A percentile compares a stretch with the other conserved stretches of the same genome.
Conservation (phyloP, 2,329 filamentous ascomycete species). For the Clonostachys sp. region DNA sequence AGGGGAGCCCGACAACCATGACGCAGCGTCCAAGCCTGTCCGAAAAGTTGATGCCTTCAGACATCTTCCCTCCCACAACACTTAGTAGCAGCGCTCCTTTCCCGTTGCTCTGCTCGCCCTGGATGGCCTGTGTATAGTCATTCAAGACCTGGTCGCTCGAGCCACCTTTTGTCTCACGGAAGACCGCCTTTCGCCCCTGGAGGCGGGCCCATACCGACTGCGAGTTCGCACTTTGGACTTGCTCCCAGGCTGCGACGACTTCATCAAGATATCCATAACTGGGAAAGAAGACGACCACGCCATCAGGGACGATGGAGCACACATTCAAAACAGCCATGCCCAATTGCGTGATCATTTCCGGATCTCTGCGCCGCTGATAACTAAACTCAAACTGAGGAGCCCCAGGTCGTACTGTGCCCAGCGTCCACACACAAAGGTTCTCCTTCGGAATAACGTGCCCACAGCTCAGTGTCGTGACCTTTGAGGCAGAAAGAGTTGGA, state of each 20-base stretch:
- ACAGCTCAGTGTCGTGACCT: slow-evolving; percentile 80
- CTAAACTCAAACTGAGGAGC: slow-evolving; percentile 75
- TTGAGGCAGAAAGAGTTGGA: slow-evolving; percentile 58
- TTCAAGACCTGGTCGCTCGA: slow-evolving; percentile 67
- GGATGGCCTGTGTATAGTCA: slow-evolving; percentile 67
- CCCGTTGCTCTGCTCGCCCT: slow-evolving; percentile 28
- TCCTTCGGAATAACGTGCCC: slow-evolving; percentile 86
- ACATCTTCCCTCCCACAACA: slow-evolving; percentile 91
- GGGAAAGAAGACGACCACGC: slow-evolving; percentile 91
- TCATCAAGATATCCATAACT: slow-evolving; percentile 87
- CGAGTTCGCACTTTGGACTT: slow-evolving; percentile 13
- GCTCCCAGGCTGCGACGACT: slow-evolving; percentile 61
- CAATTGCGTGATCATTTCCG: slow-evolving; percentile 66
- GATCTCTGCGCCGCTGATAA: slow-evolving; percentile 70
- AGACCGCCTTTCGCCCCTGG: slow-evolving; percentile 53
- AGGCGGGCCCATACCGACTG: slow-evolving; percentile 56
- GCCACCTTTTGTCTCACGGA: slow-evolving; percentile 50
- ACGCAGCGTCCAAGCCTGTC: slow-evolving; percentile 86
- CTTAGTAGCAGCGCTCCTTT: slow-evolving; percentile 78
- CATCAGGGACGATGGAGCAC: slow-evolving; percentile 74
- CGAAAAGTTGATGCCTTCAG: slow-evolving; percentile 97
- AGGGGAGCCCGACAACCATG: slow-evolving; percentile 86
- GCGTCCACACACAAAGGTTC: slow-evolving; percentile 74
- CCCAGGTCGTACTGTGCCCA: slow-evolving; percentile 41
- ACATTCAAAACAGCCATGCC: slow-evolving; percentile 70